These are phyloP conservation scores for Trametes versicolor DNA, from an alignment of 1,284 basidiomycete genomes.

Conservation along the genomic window DNA sequence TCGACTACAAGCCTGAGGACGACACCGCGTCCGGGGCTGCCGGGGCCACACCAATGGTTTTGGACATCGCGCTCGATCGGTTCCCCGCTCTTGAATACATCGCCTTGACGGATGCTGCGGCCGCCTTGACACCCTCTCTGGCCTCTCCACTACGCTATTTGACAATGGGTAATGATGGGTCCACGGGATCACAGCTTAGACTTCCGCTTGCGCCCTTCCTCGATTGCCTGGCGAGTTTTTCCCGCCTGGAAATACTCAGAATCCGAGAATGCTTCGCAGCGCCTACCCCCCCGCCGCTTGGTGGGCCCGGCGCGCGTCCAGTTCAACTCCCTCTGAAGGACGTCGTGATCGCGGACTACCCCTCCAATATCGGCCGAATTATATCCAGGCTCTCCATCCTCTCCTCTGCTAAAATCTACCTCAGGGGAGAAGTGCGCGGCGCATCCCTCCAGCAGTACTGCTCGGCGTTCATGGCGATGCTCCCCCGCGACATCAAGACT, in stretches of 20 bases:
- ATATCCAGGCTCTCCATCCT: too few species aligned
- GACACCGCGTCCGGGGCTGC: too few species aligned
- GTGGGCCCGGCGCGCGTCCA: too few species aligned
- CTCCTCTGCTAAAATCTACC: too few species aligned
- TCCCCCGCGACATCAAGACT: too few species aligned
- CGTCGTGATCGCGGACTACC: constrained; percentile 63
- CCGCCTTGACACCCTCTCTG: neutral
- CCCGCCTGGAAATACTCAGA: neutral
- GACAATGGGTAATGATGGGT: neutral
- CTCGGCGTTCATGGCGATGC: too few species aligned
- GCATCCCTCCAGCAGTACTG: too few species aligned
- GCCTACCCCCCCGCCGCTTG: neutral
- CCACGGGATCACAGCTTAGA: neutral
- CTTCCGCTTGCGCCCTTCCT: neutral
- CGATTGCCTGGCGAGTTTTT: neutral
- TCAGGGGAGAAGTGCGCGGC: too few species aligned
- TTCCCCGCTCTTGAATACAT: neutral
- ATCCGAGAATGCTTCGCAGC: neutral
- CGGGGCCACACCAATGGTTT: neutral
- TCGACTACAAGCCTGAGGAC: too few species aligned
- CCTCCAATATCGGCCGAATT: constrained; percentile 63
- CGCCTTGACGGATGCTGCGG: neutral
- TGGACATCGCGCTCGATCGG: neutral
- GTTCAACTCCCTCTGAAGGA: neutral
- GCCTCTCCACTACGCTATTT: neutral